phyloP scores from a whole-genome alignment of 176 grass and related monocot species.

The Elymus sibiricus region DNA sequence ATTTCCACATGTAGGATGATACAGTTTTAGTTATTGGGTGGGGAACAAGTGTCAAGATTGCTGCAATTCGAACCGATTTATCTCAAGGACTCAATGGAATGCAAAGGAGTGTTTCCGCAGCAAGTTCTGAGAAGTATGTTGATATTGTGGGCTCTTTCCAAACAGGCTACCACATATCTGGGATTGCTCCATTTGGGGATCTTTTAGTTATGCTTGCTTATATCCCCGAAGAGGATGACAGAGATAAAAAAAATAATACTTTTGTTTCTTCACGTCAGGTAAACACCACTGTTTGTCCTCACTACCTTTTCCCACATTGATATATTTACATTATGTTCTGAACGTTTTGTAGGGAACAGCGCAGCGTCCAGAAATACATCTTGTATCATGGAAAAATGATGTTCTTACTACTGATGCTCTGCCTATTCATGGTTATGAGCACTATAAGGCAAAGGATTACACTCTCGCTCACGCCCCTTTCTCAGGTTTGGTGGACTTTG shows the following conservation, averaged over 20 bases:
- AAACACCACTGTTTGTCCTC: constrained; percentile 30
- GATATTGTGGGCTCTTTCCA: constrained; percentile 99
- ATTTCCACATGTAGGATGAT: constrained; percentile 61
- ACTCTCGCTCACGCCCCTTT: constrained; percentile 91
- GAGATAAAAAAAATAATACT: constrained; percentile 52
- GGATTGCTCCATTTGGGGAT: constrained; percentile 94
- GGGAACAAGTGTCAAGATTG: constrained; percentile 91
- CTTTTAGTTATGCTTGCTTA: constrained; percentile 88
- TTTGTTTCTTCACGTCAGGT: constrained; percentile 70
- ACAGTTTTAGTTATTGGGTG: constrained; percentile 93
- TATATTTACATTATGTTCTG: constrained; percentile 10
- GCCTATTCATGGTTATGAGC: constrained; percentile 96
- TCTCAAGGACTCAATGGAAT: constrained; percentile 76
- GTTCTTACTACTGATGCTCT: constrained; percentile 95
- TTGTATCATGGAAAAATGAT: constrained; percentile 97
- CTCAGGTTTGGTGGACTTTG: constrained; percentile 60
- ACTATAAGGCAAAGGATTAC: constrained; percentile 96
- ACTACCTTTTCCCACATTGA: constrained; percentile 13
- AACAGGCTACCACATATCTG: constrained; percentile 90
- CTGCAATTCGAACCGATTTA: constrained; percentile 70
- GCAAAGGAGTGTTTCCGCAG: constrained; percentile 54
- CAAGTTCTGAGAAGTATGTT: constrained; percentile 77
- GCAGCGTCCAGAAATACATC: constrained; percentile 90
- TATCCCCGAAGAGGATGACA: constrained; percentile 76
- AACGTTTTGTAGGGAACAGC: constrained; percentile 71